phyloP scores from a whole-genome alignment of 306 rosid species.

The Fagus sylvatica region DNA sequence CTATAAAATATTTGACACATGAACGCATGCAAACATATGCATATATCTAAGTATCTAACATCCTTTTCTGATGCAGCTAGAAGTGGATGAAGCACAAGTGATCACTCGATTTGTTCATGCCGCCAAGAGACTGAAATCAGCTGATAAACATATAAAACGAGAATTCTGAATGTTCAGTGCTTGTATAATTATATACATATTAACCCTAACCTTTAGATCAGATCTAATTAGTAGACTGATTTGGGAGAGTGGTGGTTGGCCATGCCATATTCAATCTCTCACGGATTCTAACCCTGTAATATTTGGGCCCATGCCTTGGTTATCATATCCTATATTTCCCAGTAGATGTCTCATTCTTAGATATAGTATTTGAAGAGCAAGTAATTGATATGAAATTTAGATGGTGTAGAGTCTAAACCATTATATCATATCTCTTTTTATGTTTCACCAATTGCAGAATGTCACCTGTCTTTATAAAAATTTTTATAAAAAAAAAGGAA shows the following conservation, averaged over 20 bases:
- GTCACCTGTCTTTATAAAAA: too few species aligned
- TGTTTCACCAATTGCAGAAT: too few species aligned
- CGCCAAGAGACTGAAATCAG: conserved; percentile 37
- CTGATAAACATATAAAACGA: conserved; percentile 16
- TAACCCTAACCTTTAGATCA: conserved; percentile 43
- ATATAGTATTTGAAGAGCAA: neutral
- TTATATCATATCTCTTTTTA: too few species aligned
- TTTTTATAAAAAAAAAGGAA: too few species aligned
- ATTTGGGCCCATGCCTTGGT: neutral
- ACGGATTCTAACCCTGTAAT: conserved; percentile 22
- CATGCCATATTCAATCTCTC: conserved; percentile 15
- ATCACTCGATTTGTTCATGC: conserved; percentile 51
- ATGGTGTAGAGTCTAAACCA: too few species aligned
- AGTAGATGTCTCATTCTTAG: neutral
- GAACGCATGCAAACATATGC: neutral
- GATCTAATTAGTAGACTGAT: conserved; percentile 36
- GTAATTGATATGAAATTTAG: neutral
- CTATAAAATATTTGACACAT: neutral
- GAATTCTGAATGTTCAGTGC: conserved; percentile 15
- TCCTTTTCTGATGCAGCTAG: conserved; percentile 32
- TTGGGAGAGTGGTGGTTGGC: conserved; percentile 15
- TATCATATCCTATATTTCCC: neutral
- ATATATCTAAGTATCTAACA: too few species aligned
- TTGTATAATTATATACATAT: conserved; percentile 35
- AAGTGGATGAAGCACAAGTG: conserved; percentile 44